These are phyloP conservation scores for Aspergillus pseudoviridinutans DNA, from an alignment of 2,329 filamentous ascomycete species.

Conservation along the genomic window DNA sequence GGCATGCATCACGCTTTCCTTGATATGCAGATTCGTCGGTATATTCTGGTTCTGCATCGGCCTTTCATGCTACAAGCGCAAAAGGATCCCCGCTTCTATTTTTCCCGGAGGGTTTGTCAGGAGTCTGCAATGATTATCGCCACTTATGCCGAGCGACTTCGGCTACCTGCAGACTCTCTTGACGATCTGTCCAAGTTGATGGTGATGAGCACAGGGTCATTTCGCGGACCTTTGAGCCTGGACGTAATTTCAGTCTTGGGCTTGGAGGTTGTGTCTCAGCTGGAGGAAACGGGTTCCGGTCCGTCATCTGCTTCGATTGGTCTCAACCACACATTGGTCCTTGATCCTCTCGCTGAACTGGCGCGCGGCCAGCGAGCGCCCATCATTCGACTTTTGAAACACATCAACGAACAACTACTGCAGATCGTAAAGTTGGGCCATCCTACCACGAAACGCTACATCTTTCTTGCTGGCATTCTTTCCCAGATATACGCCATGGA, in stretches of 20 bases:
- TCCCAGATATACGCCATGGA: too few relatives aligned
- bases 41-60: constrained; percentile 14
- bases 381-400: too few relatives aligned
- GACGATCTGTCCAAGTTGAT: constrained; percentile 13
- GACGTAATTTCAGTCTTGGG: constrained; percentile 15
- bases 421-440: too few relatives aligned
- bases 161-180: constrained; percentile 4
- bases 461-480: too few relatives aligned
- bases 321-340: too few relatives aligned
- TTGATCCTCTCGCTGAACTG: too few relatives aligned
- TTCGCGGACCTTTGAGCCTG: constrained; percentile 19
- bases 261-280: too few relatives aligned
- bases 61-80: constrained; percentile 13
- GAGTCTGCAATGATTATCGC: constrained; percentile 17
- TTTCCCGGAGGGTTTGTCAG: constrained; percentile 14
- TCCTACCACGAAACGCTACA: too few relatives aligned
- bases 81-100: constrained; percentile 13
- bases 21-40: constrained; percentile 14
- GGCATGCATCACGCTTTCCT: constrained; percentile 2
- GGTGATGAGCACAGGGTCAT: constrained; percentile 13
- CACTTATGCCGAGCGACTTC: constrained; percentile 13
- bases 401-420: too few relatives aligned
- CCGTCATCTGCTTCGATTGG: too few relatives aligned
- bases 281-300: too few relatives aligned
- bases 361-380: too few relatives aligned